Evolutionary conservation across 495 filamentous ascomycete genomes (phyloP).

Genomic region (Neurospora africana): DNA sequence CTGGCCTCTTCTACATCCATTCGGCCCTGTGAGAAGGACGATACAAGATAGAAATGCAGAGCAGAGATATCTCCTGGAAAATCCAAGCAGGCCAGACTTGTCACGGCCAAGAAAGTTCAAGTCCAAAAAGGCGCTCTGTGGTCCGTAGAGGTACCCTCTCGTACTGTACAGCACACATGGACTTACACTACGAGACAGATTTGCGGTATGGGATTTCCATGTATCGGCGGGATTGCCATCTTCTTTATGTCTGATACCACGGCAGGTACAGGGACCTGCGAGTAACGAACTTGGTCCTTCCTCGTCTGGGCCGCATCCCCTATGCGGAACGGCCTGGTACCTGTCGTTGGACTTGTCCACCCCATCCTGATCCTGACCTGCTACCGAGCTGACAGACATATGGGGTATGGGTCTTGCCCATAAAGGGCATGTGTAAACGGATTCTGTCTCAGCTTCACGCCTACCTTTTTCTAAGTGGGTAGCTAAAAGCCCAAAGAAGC

Average conservation of each 20-base stretch:
- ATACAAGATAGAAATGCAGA: not conserved
- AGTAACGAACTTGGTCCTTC: not conserved
- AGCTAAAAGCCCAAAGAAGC: not conserved
- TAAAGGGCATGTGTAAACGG: not conserved
- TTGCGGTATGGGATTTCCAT: not conserved
- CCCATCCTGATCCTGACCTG: not conserved
- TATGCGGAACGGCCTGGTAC: not conserved
- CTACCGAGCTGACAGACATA: not conserved
- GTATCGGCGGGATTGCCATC: not conserved
- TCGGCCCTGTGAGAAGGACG: not conserved
- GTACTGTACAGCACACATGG: not conserved
- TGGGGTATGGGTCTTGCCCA: not conserved
- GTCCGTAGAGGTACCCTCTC: not conserved
- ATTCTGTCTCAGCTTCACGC: not conserved
- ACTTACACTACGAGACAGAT: not conserved
- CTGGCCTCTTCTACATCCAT: not conserved
- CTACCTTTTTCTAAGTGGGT: not conserved
- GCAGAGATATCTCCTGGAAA: not conserved
- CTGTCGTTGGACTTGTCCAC: not conserved
- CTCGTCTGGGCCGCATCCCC: not conserved
- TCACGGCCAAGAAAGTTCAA: not conserved
- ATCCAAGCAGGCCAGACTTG: not conserved
- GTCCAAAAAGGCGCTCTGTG: not conserved
- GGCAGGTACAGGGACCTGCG: not conserved
- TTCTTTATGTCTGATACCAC: not conserved